Evolutionary conservation across 441 rosid species (phyloP), one percentile per base, ranked within the genome.

Genomic region (Melastoma candidum): DNA sequence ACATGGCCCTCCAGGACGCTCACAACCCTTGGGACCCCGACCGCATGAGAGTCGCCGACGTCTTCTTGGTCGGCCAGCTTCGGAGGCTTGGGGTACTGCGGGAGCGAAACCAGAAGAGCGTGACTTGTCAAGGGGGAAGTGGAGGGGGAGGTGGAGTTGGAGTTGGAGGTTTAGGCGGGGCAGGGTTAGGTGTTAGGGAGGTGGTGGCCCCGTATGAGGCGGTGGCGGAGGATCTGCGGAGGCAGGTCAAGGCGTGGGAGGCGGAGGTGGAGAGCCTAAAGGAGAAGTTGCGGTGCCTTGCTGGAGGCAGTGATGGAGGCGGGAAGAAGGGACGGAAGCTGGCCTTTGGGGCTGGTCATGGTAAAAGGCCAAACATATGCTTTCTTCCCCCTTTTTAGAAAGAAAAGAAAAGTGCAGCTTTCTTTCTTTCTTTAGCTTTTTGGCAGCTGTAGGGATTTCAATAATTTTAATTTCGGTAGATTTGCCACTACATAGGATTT

Each of bases 11-110:
- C 36, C 96, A 92, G 59, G 98, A 87, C 50, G 87, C 98, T 14
- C 98, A 92, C 59, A 79, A 80, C 12, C 98, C 98, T 12, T 92
- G 98, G 96, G 95, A 92, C 68, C 92, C 89, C 43, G 90, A 85
- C 71, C 79, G 78, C 74, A 85, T 92, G 84, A 74, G 90, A 70
- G 69, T 50, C 22, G 95, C 96, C 14, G 98, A 92, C 48, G 68
- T 75, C 58, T 80, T 82, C 14, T 84, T 87, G 74, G 90, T 92
- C 48, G 85, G 82, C 39, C 95, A 85, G 78, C 56, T 92, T 59
- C 77, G 87, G 72, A 83, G 73, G 77, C 51, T 92, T 4, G 86
- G 75, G 22, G 77, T 77, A 36, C 62, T 85, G 63, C 77, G 84
- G 64, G 98, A 87, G 72, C 80, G 95, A 60, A 81, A 77, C 62